These are phyloP conservation scores for Monosporozyma siamensis DNA, from an alignment of 805 yeast genomes.

Conservation along the genomic window DNA sequence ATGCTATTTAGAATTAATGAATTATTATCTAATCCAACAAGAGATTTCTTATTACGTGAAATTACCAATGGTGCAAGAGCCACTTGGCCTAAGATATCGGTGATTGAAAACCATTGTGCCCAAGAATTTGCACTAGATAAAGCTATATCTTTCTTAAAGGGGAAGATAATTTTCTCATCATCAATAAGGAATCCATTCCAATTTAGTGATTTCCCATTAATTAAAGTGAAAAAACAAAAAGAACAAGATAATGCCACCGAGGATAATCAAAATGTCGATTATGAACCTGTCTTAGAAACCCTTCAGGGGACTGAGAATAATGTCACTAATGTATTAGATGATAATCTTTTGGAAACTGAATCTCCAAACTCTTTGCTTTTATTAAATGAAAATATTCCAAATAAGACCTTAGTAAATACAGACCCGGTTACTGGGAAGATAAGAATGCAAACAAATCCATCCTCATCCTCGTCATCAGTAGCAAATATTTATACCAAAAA, in stretches of 20 bases:
- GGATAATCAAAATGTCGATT: neutral
- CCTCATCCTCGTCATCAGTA: neutral
- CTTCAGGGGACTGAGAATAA: neutral
- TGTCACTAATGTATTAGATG: slow-evolving; percentile 15
- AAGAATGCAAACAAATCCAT: neutral
- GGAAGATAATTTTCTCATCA: slow-evolving; percentile 41
- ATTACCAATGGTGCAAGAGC: slow-evolving; percentile 77
- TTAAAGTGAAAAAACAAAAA: slow-evolving; percentile 9
- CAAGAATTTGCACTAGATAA: slow-evolving; percentile 81
- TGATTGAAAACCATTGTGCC: slow-evolving; percentile 80
- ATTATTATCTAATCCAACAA: slow-evolving; percentile 70
- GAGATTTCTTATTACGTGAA: slow-evolving; percentile 53
- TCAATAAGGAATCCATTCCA: slow-evolving; percentile 22
- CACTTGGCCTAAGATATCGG: slow-evolving; percentile 83
- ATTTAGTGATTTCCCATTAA: slow-evolving; percentile 16
- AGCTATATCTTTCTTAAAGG: slow-evolving; percentile 56
- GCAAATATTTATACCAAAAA: neutral
- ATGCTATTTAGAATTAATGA: slow-evolving; percentile 46
- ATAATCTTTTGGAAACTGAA: slow-evolving; percentile 23
- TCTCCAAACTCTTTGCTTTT: slow-evolving; percentile 18
- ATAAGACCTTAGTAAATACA: neutral
- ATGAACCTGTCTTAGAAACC: slow-evolving; percentile 1
- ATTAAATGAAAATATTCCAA: slow-evolving; percentile 14
- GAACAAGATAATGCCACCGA: neutral
- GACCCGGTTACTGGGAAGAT: neutral